Conservation (phyloP, 805 yeast species). For the Lachancea lanzarotensis region DNA sequence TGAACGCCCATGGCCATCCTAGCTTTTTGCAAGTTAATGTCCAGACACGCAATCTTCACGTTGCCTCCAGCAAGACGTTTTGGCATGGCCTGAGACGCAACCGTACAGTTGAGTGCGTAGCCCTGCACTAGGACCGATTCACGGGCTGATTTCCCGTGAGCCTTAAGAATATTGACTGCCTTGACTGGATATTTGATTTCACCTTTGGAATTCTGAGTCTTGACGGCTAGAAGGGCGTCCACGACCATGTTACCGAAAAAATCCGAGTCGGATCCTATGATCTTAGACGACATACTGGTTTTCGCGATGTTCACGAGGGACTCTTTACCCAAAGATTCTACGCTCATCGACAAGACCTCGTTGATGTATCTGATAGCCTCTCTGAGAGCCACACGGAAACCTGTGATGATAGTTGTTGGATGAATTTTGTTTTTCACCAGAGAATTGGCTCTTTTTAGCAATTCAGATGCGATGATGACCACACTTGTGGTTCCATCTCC, state of each 20-base stretch:
- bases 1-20: conserved; percentile 98
- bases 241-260: conserved; percentile 89
- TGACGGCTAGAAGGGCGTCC: conserved; percentile 91
- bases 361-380: conserved; percentile 85
- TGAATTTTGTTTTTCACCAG: conserved; percentile 89
- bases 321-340: conserved; percentile 74
- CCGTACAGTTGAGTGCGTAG: conserved; percentile 93
- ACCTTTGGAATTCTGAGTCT: conserved; percentile 81
- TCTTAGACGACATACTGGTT: conserved; percentile 95
- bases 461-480: conserved; percentile 90
- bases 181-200: conserved; percentile 91
- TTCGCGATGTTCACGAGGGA: conserved; percentile 86
- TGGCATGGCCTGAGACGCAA: conserved; percentile 95
- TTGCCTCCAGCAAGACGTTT: conserved; percentile 42
- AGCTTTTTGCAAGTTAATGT: conserved; percentile 89
- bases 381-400: conserved; percentile 85
- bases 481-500: conserved; percentile 99
- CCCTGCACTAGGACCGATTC: conserved; percentile 89
- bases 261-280: conserved; percentile 88
- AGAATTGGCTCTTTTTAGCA: conserved; percentile 87
- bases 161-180: conserved; percentile 92
- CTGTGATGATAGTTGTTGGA: conserved; percentile 96
- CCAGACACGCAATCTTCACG: conserved; percentile 83
- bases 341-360: conserved; percentile 76
- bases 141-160: conserved; percentile 87